These are phyloP conservation scores for Termitomyces sp. DNA, from an alignment of 768 basidiomycete species.

Conservation along the genomic window DNA sequence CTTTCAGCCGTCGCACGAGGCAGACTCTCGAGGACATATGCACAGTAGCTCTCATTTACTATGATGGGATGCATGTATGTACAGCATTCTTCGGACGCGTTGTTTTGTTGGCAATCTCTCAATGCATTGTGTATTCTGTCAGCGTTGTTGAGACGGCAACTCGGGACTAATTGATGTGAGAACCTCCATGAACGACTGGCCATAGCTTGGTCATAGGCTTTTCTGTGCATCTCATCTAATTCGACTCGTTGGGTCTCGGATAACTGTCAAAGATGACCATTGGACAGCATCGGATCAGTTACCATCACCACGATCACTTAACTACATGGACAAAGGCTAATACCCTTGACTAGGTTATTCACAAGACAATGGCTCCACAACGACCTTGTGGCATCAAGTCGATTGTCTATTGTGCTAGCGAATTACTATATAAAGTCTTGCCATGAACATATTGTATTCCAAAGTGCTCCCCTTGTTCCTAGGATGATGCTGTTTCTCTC, in stretches of 20 bases:
- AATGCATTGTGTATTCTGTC: not conserved
- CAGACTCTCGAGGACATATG: no score
- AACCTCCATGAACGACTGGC: not conserved
- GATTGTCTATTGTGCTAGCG: not conserved
- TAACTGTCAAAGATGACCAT: not conserved
- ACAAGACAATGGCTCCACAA: not conserved
- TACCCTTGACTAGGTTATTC: not conserved
- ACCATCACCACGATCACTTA: not conserved
- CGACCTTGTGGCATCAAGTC: not conserved
- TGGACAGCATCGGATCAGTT: not conserved
- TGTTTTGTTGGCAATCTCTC: not conserved
- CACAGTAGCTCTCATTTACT: no score
- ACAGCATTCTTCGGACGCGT: not conserved
- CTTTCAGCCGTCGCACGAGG: not conserved
- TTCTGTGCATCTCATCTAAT: not conserved
- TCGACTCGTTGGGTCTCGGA: not conserved
- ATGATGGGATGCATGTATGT: no score
- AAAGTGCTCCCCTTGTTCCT: not conserved
- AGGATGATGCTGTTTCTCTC: conserved; percentile 6
- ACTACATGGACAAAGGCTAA: not conserved
- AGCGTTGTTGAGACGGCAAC: not conserved
- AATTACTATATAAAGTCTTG: conserved; percentile 9
- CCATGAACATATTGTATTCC: not conserved
- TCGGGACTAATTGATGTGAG: not conserved
- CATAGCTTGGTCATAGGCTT: not conserved